Percentiles rank a stretch among this genome's conserved stretches.
Evolutionary conservation across 2,329 filamentous ascomycete species (phyloP).

Genomic region (Colletotrichum ledebouriae): DNA sequence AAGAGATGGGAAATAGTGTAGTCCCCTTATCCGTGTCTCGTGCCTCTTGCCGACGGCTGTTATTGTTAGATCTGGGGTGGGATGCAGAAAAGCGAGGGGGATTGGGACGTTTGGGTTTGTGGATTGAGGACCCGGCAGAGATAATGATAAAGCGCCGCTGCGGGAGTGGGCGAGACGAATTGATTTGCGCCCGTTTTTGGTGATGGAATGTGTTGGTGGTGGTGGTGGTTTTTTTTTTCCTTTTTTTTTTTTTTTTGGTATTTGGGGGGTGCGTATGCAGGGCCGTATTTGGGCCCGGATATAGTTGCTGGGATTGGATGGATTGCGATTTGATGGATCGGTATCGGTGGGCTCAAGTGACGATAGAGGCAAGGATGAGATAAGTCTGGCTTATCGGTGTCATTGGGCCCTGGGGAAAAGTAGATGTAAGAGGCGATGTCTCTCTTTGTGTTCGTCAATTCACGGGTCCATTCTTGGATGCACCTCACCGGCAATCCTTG

Average conservation of each 20-base stretch:
- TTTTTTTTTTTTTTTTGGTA: neutral
- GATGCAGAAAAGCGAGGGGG: slow-evolving; percentile 33
- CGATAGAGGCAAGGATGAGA: slow-evolving; percentile 67
- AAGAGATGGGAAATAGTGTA: slow-evolving; percentile 12
- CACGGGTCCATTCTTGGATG: slow-evolving; percentile 30
- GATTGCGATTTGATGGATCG: slow-evolving; percentile 41
- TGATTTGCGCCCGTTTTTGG: slow-evolving; percentile 43
- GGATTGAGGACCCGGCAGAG: slow-evolving; percentile 10
- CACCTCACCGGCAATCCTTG: slow-evolving; percentile 14
- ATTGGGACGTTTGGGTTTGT: slow-evolving; percentile 18
- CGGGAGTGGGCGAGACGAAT: slow-evolving; percentile 37
- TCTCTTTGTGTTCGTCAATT: slow-evolving; percentile 13
- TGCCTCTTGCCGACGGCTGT: neutral
- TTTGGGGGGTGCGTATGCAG: slow-evolving; percentile 21
- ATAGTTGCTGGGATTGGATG: slow-evolving; percentile 41
- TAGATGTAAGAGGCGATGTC: slow-evolving; percentile 39
- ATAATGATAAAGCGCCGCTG: slow-evolving; percentile 40
- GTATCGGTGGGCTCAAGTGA: slow-evolving; percentile 58
- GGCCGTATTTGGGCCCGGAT: slow-evolving; percentile 36
- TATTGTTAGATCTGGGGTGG: slow-evolving; percentile 25
- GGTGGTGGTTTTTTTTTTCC: neutral
- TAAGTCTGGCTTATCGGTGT: slow-evolving; percentile 71
- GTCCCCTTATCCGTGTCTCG: slow-evolving; percentile 1
- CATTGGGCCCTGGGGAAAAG: slow-evolving; percentile 57
- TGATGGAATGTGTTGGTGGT: slow-evolving; percentile 37